A percentile compares a stretch with the other conserved stretches of the same genome.
These are phyloP conservation scores for Colletotrichum falcatum DNA, from an alignment of 2,329 filamentous ascomycete genomes.

Conservation along the genomic window DNA sequence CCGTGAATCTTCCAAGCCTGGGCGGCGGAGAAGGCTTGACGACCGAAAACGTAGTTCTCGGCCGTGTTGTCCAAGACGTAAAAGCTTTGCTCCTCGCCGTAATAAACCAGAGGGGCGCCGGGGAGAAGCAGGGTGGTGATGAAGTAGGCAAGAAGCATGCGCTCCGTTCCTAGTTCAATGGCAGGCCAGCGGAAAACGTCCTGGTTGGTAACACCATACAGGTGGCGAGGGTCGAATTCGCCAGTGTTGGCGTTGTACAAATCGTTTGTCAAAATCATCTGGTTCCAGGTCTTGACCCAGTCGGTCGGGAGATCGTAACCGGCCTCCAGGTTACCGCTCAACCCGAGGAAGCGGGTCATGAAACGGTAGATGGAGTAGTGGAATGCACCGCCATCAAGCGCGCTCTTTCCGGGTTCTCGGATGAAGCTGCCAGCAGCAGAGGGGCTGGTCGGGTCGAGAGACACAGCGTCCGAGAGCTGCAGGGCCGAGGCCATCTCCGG, in stretches of 20 bases:
- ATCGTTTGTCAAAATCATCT: conserved; percentile 69
- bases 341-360: conserved; percentile 48
- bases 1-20: conserved; percentile 74
- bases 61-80: conserved; percentile 74
- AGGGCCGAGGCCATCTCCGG: conserved; percentile 42
- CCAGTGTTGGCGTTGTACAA: conserved; percentile 71
- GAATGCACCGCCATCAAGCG: conserved; percentile 58
- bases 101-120: conserved; percentile 69
- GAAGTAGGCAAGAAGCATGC: conserved; percentile 68
- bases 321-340: conserved; percentile 49
- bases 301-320: conserved; percentile 49
- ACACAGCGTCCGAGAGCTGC: conserved; percentile 39
- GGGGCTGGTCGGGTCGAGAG: conserved; percentile 35
- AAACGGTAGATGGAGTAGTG: conserved; percentile 51
- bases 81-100: conserved; percentile 75
- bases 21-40: conserved; percentile 71
- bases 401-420: conserved; percentile 66
- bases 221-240: conserved; percentile 71
- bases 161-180: conserved; percentile 66
- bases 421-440: conserved; percentile 55
- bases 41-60: conserved; percentile 73
- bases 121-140: conserved; percentile 70
- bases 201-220: conserved; percentile 74
- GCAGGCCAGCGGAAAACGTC: conserved; percentile 75
- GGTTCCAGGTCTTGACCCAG: conserved; percentile 65